Evolutionary conservation across 164 flowering plant genomes (phyloP), one percentile per base, ranked within the genome.

Genomic region (Aristolochia fimbriata): DNA sequence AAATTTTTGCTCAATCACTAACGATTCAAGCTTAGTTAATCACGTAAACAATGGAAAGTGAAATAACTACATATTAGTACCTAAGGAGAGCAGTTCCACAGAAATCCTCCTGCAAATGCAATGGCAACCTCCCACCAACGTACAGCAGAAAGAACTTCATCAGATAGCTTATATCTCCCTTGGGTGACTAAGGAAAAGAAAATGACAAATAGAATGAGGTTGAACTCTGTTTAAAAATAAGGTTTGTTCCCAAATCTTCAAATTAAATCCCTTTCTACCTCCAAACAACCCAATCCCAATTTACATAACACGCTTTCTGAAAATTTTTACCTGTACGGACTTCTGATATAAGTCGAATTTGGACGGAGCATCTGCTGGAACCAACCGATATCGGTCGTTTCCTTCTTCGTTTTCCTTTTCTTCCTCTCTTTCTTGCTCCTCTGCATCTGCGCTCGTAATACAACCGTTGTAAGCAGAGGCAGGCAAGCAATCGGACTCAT

Each of bases 1-100:
- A 46, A 21, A 21, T 20, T 14, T 52, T 50, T 50, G 23, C 22
- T n/a, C 20, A 50, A 49, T 49, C 52, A 21, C 9, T 49, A 10
- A 3, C 12, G 43, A 37, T 37, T 6, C 43, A 37, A 37, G 8
- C 12, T 37, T 37, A 37, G 43, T 10, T 37, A 3, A 3, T 10
- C 43, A 10, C 9, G 8, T 5, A 5, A 37, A 37, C 59, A 56
- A 30, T 8, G 30, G 1, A 21, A 56, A 30, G 43, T 22, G 23
- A 1, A 59, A 37, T 37, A 37, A 59, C n/a, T 24, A 46, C 17
- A 61, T 51, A n/a, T 33, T 51, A 55, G 19, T 27, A 86, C 98
- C 98, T 90, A 2, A 93, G 84, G 48, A 90, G 81, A 54, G 98
- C 98, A 49, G 97, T 93, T 67, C 98, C 98, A 62, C 97, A 93